phyloP scores from a whole-genome alignment of 257 asterid genomes.

The Prunella vulgaris region DNA sequence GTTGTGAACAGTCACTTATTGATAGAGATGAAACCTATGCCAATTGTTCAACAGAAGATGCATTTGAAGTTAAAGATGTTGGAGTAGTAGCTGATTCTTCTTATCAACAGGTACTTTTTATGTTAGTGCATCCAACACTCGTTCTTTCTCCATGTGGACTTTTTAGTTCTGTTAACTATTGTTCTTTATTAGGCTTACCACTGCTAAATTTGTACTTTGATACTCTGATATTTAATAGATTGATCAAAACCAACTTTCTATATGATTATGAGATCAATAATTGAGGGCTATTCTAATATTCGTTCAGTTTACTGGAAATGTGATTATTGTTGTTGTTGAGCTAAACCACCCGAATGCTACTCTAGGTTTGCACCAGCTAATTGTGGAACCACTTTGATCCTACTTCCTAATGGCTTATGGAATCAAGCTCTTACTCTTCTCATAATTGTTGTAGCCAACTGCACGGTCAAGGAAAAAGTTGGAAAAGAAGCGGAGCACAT shows the following conservation, averaged over 20 bases:
- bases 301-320: background rate
- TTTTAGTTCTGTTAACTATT: background rate
- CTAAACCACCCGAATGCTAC: background rate
- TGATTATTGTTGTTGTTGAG: background rate
- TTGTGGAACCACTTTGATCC: background rate
- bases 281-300: background rate
- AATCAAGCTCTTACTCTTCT: background rate
- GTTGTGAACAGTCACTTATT: slow-evolving; percentile 29
- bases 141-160: background rate
- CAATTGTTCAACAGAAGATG: slow-evolving; percentile 15
- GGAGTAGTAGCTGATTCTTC: slow-evolving; percentile 17
- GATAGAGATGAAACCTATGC: slow-evolving; percentile 22
- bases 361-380: background rate
- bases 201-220: too few relatives aligned
- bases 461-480: slow-evolving; percentile 29
- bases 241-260: background rate
- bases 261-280: background rate
- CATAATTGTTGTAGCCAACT: slow-evolving; percentile 28
- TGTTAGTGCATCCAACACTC: too few relatives aligned
- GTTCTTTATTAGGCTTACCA: background rate
- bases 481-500: slow-evolving; percentile 52
- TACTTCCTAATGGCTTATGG: background rate
- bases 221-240: background rate
- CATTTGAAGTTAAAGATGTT: slow-evolving; percentile 23
- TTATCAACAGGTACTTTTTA: slow-evolving; percentile 34